Percentiles rank a stretch among this genome's conserved stretches.
Evolutionary conservation across 768 basidiomycete genomes (phyloP).

Genomic region (Leccinum barrowsii): DNA sequence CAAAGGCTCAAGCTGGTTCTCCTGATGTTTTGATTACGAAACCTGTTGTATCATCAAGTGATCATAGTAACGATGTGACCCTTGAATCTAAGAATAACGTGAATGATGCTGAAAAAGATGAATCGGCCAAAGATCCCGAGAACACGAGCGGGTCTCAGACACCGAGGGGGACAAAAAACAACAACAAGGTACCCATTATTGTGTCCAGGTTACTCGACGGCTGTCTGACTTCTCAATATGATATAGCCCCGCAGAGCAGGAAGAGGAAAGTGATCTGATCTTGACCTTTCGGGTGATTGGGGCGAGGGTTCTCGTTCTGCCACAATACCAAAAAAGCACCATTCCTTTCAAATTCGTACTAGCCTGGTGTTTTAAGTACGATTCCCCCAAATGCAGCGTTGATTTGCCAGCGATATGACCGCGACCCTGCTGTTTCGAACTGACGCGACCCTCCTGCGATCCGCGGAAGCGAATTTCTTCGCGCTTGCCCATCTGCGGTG

Average conservation of each 20-base stretch:
- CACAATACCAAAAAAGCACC: constrained; percentile 1
- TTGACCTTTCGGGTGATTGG: neutral
- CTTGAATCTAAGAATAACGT: constrained; percentile 19
- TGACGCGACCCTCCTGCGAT: constrained; percentile 2
- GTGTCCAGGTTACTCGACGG: neutral
- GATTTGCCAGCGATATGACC: constrained; percentile 8
- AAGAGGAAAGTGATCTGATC: neutral
- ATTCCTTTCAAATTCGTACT: constrained; percentile 1
- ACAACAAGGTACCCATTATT: constrained; percentile 13
- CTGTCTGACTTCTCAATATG: constrained; percentile 9
- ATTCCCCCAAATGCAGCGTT: constrained; percentile 1
- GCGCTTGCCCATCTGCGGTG: neutral
- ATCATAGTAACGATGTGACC: constrained; percentile 24
- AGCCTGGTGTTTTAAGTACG: constrained; percentile 14
- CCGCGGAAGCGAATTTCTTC: constrained; percentile 8
- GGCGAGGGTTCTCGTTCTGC: neutral
- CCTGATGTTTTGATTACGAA: constrained; percentile 15
- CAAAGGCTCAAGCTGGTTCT: neutral
- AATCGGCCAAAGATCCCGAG: constrained; percentile 25
- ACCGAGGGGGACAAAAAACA: constrained; percentile 4
- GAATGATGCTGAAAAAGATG: constrained; percentile 27
- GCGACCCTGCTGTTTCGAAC: constrained; percentile 3
- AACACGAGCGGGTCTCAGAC: constrained; percentile 16
- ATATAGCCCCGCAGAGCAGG: neutral
- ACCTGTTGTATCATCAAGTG: constrained; percentile 28